These are phyloP conservation scores for Phytophthora melonis DNA, from an alignment of 352 stramenopile genomes.

Conservation along the genomic window DNA sequence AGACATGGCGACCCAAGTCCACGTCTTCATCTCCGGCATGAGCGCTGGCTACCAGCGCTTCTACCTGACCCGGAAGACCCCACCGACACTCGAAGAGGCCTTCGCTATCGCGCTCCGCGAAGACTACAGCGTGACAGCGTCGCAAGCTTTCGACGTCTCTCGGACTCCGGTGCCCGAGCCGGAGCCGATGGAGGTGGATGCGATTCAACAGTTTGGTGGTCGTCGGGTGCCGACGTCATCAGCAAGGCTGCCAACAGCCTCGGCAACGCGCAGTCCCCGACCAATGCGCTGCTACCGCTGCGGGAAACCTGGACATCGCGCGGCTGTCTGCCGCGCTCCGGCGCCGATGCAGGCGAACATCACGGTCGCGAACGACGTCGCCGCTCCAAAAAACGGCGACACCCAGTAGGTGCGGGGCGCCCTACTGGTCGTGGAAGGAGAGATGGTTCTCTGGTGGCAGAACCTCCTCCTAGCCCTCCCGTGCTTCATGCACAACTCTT, in stretches of 20 bases:
- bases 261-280: not conserved
- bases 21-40: constrained; percentile 33
- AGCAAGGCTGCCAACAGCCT: not conserved
- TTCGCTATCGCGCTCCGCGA: constrained; percentile 22
- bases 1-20: constrained; percentile 33
- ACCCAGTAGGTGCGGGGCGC: constrained; percentile 16
- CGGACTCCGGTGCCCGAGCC: not conserved
- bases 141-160: constrained; percentile 9
- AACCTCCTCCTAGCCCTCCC: not conserved
- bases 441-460: not conserved
- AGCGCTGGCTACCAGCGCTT: constrained; percentile 29
- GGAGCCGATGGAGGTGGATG: constrained; percentile 27
- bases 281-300: constrained; percentile 20
- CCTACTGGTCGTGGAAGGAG: not conserved
- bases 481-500: constrained; percentile 12
- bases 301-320: constrained; percentile 10
- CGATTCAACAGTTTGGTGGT: constrained; percentile 5
- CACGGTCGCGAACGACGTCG: not conserved
- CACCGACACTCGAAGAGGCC: constrained; percentile 15
- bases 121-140: constrained; percentile 25
- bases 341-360: constrained; percentile 4
- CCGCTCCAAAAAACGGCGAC: constrained; percentile 11
- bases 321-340: constrained; percentile 22
- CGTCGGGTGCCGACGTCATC: not conserved
- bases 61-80: constrained; percentile 25